These are phyloP conservation scores for Limonium bicolor DNA, from an alignment of 148 eudicot genomes.

Conservation along the genomic window DNA sequence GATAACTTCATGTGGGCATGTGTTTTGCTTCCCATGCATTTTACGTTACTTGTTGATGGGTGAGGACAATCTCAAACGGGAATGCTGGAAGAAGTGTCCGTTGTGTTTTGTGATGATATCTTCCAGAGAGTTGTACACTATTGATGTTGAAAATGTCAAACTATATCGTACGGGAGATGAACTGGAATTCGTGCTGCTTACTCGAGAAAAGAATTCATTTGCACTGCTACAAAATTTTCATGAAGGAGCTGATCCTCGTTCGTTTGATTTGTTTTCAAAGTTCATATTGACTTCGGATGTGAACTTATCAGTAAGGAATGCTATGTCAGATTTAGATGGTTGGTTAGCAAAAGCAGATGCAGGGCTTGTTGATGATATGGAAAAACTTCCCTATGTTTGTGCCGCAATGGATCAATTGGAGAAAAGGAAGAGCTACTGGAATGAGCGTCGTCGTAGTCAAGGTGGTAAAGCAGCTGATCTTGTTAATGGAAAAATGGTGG, in stretches of 20 bases:
- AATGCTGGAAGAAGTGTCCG: constrained; percentile 80
- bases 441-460: constrained; percentile 21
- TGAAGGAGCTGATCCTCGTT: constrained; percentile 14
- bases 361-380: constrained; percentile 89
- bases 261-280: constrained; percentile 58
- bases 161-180: constrained; percentile 42
- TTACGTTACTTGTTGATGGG: constrained; percentile 59
- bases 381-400: constrained; percentile 91
- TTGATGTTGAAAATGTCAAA: constrained; percentile 62
- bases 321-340: constrained; percentile 66
- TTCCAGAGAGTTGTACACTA: constrained; percentile 68
- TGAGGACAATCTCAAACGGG: constrained; percentile 59
- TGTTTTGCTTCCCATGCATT: constrained; percentile 89
- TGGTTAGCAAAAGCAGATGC: constrained; percentile 91
- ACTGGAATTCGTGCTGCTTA: constrained; percentile 58
- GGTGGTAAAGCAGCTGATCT: constrained; percentile 9
- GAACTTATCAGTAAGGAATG: constrained; percentile 76
- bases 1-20: constrained; percentile 88
- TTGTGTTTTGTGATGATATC: constrained; percentile 84
- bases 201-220: constrained; percentile 65
- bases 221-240: constrained; percentile 33
- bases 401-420: constrained; percentile 78
- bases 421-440: constrained; percentile 74
- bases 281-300: constrained; percentile 74
- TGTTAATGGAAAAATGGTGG: constrained; percentile 10